Conservation (phyloP, 345 rosid species). For the Eucalyptus caleyi region DNA sequence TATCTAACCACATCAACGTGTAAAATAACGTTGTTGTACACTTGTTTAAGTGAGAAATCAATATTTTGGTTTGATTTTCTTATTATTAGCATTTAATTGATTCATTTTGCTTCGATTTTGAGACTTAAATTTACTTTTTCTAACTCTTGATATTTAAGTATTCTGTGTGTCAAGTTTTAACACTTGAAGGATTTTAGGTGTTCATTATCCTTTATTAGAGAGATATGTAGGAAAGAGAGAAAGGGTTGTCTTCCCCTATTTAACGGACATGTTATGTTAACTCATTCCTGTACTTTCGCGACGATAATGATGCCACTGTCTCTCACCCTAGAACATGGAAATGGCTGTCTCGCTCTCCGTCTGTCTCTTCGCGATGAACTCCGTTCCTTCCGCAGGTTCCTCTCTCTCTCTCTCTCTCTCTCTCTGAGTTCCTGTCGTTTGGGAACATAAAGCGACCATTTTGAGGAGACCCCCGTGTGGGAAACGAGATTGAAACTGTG, state of each 20-base stretch:
- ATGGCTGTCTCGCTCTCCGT: neutral
- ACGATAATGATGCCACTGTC: neutral
- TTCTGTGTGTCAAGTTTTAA: too few species aligned
- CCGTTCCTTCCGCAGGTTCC: neutral
- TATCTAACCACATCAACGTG: fast-evolving
- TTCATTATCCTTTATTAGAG: too few species aligned
- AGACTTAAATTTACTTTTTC: too few species aligned
- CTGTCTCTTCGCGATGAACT: neutral
- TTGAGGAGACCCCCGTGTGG: neutral
- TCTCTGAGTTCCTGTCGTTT: neutral
- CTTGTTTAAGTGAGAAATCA: fast-evolving
- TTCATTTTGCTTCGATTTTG: too few species aligned
- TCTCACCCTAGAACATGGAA: neutral
- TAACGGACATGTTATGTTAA: neutral
- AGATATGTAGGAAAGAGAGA: neutral
- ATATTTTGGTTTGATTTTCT: too few species aligned
- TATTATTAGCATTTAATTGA: too few species aligned
- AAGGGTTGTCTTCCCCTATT: neutral
- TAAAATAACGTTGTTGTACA: too few species aligned
- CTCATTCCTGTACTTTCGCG: neutral
- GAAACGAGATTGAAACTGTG: neutral
- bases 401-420: neutral
- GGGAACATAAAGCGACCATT: neutral
- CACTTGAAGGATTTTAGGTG: too few species aligned
- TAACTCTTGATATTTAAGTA: too few species aligned